Base-by-base conservation (phyloP, 176 grass and related monocot species). In the Oryza meridionalis region DNA sequence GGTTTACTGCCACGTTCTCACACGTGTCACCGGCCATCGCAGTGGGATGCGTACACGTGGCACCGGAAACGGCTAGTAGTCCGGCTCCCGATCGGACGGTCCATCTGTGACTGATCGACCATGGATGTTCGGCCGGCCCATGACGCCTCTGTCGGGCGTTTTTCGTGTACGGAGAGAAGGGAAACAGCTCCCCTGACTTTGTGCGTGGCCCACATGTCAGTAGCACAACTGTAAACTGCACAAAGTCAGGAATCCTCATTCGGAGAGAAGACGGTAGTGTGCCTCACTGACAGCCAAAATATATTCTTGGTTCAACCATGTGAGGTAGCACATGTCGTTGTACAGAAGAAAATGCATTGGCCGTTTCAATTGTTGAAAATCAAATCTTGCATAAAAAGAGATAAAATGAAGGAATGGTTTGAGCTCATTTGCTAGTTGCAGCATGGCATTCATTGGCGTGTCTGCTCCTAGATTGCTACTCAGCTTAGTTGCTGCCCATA, bases 81-180 rank as follows among this genome's bases (percentile, higher is more conserved):
- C 61, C 27, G 1, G 5, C 11, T 26, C 10, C 3, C 11, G 75
- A 68, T 58, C 76, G 44, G 73, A 88, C 79, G 86, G 78, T 51
- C 53, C 58, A 17, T 15, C 16, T 21, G 4, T 55, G 17, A 9
- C 42, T 43, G 42, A 43, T 38, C 7, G 70, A 22, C 11, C 14
- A 55, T 55, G 12, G 51, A 55, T 55, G 16, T 55, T 16, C 16
- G 5, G 5, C 17, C 31, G 16, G 51, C 51, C 31, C 32, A 6
- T 72, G 12, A 17, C 59, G 21, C 22, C 17, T 26, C 13, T 10
- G 4, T 16, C 7, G 19, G 27, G 11, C 21, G n/a, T 9, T 42
- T 10, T 44, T 24, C 22, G 59, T 65, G 58, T n/a, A 1, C 16
- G 25, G 37, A 38, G 37, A 38, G 37, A 38, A 38, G n/a, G n/a